A percentile compares a stretch with the other conserved stretches of the same genome.
These are phyloP conservation scores for Kurtzmaniella cleridarum DNA, from an alignment of 805 yeast genomes.

Conservation along the genomic window DNA sequence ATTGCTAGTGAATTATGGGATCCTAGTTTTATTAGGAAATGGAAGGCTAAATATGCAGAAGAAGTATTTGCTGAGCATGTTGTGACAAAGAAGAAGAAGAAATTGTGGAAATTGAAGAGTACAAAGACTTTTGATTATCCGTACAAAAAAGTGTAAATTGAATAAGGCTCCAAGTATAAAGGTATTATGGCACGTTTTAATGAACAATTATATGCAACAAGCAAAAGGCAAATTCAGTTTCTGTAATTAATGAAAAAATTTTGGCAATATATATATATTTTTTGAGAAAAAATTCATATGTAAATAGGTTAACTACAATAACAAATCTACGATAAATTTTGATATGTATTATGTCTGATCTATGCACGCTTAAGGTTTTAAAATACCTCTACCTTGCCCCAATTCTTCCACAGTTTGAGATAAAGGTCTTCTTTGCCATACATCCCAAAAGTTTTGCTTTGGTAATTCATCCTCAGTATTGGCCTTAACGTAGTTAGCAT, in stretches of 20 bases:
- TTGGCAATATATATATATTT: too few relatives aligned
- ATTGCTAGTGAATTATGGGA: conserved; percentile 98
- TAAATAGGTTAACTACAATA: too few relatives aligned
- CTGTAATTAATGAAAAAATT: too few relatives aligned
- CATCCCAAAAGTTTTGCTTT: conserved; percentile 68
- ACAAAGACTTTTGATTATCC: conserved; percentile 84
- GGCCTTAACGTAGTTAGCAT: conserved; percentile 33
- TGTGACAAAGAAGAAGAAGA: conserved; percentile 77
- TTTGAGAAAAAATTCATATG: too few relatives aligned
- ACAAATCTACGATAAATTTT: too few relatives aligned
- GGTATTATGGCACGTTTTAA: too few relatives aligned
- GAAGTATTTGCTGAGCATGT: conserved; percentile 83
- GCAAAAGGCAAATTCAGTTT: too few relatives aligned
- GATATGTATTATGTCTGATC: not conserved
- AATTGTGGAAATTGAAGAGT: conserved; percentile 81
- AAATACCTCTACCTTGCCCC: conserved; percentile 63
- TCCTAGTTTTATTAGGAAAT: conserved; percentile 72
- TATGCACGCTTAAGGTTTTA: conserved; percentile 23
- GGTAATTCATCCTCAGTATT: conserved; percentile 31
- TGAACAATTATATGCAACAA: too few relatives aligned
- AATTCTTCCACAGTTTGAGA: conserved; percentile 72
- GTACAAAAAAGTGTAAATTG: conserved; percentile 38
- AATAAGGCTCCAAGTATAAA: too few relatives aligned
- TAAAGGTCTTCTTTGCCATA: conserved; percentile 72
- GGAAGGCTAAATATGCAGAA: conserved; percentile 52